A percentile compares a stretch with the other conserved stretches of the same genome.
These are phyloP conservation scores for Aureoboletus auriporus DNA, from an alignment of 768 basidiomycete genomes.

Conservation along the genomic window DNA sequence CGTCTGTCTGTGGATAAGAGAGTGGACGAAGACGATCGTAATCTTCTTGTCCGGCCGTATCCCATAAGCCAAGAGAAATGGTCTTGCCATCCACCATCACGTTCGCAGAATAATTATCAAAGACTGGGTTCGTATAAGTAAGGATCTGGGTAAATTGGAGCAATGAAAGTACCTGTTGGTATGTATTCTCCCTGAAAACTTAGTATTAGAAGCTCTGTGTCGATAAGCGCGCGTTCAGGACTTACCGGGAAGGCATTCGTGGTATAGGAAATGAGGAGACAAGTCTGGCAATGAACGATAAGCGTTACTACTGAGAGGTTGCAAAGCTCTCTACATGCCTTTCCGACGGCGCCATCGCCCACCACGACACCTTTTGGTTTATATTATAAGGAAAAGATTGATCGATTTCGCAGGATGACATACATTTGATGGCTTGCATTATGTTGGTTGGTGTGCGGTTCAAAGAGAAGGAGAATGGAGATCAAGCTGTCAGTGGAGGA, in stretches of 20 bases:
- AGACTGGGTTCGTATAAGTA: constrained; percentile 51
- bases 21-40: constrained; percentile 96
- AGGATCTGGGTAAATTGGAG: background rate
- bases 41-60: constrained; percentile 99
- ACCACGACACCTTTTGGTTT: constrained; percentile 83
- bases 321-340: constrained; percentile 50
- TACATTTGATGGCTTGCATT: constrained; percentile 94
- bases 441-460: constrained; percentile 12
- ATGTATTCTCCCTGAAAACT: constrained; percentile 85
- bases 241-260: constrained; percentile 95
- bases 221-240: constrained; percentile 19
- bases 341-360: constrained; percentile 97
- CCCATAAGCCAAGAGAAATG: constrained; percentile 97
- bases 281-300: constrained; percentile 59
- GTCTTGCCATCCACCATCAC: constrained; percentile 99
- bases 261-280: constrained; percentile 98
- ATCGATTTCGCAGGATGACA: constrained; percentile 24
- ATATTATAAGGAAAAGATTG: constrained; percentile 29
- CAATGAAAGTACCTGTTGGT: constrained; percentile 66
- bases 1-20: constrained; percentile 98
- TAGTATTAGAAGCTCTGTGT: constrained; percentile 9
- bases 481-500: constrained; percentile 13
- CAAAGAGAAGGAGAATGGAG: constrained; percentile 11
- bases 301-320: constrained; percentile 5
- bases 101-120: constrained; percentile 98